phyloP scores from a whole-genome alignment of 2,329 filamentous ascomycete genomes.

The Sporothrix pallida region DNA sequence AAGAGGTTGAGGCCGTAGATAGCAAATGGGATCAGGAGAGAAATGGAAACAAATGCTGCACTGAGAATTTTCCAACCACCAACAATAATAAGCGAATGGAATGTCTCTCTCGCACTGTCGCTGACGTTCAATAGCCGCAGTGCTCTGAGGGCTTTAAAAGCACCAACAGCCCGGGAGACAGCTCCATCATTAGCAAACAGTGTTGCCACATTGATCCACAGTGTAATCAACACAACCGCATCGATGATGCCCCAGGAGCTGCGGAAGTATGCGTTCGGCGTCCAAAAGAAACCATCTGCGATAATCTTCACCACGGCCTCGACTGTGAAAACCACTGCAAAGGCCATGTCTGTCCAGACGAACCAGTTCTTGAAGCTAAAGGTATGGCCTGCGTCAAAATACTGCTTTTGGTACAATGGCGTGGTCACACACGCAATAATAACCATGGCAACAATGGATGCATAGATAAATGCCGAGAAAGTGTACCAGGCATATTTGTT shows the following conservation, averaged over 20 bases:
- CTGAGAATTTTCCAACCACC: slow-evolving; percentile 94
- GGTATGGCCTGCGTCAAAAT: slow-evolving; percentile 66
- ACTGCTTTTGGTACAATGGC: slow-evolving; percentile 88
- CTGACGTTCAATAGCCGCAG: slow-evolving; percentile 92
- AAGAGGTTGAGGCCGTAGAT: slow-evolving; percentile 96
- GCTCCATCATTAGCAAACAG: slow-evolving; percentile 80
- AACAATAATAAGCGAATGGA: slow-evolving; percentile 93
- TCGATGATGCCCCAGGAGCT: slow-evolving; percentile 98
- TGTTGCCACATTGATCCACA: slow-evolving; percentile 93
- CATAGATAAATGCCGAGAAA: slow-evolving; percentile 93
- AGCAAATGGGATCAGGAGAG: slow-evolving; percentile 92
- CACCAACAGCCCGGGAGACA: slow-evolving; percentile 88
- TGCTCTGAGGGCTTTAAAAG: slow-evolving; percentile 95
- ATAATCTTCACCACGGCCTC: slow-evolving; percentile 92
- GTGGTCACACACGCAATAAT: slow-evolving; percentile 92
- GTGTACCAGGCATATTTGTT: slow-evolving; percentile 90
- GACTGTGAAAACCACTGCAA: slow-evolving; percentile 82
- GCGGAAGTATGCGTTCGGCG: slow-evolving; percentile 94
- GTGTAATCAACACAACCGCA: slow-evolving; percentile 83
- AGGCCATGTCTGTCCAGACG: slow-evolving; percentile 89
- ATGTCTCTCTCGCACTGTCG: slow-evolving; percentile 92
- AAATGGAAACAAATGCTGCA: slow-evolving; percentile 90
- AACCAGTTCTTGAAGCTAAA: slow-evolving; percentile 83
- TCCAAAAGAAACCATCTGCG: slow-evolving; percentile 94
- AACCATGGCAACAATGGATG: slow-evolving; percentile 97